Base-by-base conservation (phyloP, 1,139 yeast species). In the Blastobotrys niveus region DNA sequence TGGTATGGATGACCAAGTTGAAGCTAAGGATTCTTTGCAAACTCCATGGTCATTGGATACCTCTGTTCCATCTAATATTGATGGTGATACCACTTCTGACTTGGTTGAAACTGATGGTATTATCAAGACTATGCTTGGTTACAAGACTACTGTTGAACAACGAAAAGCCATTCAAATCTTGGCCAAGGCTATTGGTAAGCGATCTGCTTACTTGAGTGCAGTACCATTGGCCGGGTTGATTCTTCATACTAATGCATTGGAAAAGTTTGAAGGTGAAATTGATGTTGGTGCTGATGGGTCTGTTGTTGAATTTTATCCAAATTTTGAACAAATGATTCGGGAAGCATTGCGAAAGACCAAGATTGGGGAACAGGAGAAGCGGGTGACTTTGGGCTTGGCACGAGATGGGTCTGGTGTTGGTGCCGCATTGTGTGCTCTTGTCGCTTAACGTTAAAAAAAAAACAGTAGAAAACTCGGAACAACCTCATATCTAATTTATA, bases 341-440 rank as follows among this genome's bases (percentile, higher is more conserved):
- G 85, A 84, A 53, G 95, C 95, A 0, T 67, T 88, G 49, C 71
- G 79, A 0, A 61, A 75, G 53, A 79, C 87, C 37, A 79, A 81
- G 55, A 54, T 59, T 26, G 59, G 65, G n/a, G 70, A 80, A 36
- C 83, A 84, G 34, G 80, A 81, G 52, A 76, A 75, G 53, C 78
- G 83, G 55, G 71, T 87, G 39, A 80, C 77, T 52, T 69, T 89
- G 52, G 81, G 79, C 52, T 80, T 88, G 55, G 93, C 96, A 34
- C 84, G 86, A 62, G 97, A 89, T 60, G 97, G 97, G 39, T 81
- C 93, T 48, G 95, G 96, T 50, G 95, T 88, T 35, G 97, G 97
- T 53, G 96, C 96, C 42, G 96, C 96, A 1, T 72, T 89, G 50
- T 85, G 95, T 67, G 96, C 96, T 4, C 56, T 71, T 40, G 62